phyloP scores from a whole-genome alignment of 108 stramenopile species.

The Fragilaria radians region DNA sequence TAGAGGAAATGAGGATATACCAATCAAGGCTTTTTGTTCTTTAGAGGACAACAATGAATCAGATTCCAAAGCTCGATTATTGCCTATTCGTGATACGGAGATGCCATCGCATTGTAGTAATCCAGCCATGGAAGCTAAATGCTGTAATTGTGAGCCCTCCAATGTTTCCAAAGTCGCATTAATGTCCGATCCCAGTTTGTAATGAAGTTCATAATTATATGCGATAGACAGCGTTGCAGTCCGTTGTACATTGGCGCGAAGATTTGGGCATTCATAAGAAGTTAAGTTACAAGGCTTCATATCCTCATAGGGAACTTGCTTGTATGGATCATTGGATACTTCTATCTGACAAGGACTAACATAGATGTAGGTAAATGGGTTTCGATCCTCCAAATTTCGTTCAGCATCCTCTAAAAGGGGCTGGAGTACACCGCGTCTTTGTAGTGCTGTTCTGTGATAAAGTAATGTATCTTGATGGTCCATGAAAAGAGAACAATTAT shows the following conservation, averaged over 20 bases:
- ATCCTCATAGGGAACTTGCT: neutral
- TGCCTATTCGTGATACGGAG: neutral
- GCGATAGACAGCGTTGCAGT: neutral
- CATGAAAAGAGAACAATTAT: no score
- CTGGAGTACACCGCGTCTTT: neutral
- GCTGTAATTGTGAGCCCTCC: neutral
- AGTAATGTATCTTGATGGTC: no score
- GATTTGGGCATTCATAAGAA: neutral
- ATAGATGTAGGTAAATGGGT: neutral
- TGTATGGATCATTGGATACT: conserved; percentile 5
- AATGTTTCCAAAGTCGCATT: neutral
- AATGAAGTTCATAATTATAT: conserved; percentile 7
- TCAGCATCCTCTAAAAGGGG: neutral
- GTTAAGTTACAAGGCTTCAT: conserved; percentile 6
- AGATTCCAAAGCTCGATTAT: neutral
- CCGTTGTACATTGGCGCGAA: neutral
- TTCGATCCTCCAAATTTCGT: neutral
- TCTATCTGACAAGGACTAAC: conserved; percentile 2
- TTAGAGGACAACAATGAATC: neutral
- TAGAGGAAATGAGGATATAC: neutral
- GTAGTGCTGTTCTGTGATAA: no score
- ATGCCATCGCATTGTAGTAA: neutral
- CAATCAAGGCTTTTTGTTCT: neutral
- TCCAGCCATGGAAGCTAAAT: conserved; percentile 4
- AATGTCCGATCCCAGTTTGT: neutral